phyloP scores from a whole-genome alignment of 1,139 yeast species.

The Lodderomyces orthopsilosis region DNA sequence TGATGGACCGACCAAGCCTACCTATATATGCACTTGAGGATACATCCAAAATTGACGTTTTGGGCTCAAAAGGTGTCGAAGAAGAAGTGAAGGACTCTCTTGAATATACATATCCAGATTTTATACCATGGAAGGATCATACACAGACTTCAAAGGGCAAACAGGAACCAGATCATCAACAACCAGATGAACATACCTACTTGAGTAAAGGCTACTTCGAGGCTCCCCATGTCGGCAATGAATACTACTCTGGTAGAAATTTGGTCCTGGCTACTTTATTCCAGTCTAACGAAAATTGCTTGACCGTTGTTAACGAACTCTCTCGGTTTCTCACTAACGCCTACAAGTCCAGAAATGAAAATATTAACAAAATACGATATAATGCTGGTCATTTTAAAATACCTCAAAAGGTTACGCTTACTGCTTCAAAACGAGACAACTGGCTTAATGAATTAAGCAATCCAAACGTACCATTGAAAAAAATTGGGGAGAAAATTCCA shows the following conservation, averaged over 20 bases:
- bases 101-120: conserved; percentile 62
- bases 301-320: conserved; percentile 36
- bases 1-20: conserved; percentile 35
- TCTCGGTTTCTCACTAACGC: conserved; percentile 60
- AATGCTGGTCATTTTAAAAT: conserved; percentile 60
- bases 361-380: conserved; percentile 57
- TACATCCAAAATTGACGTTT: neutral
- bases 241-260: conserved; percentile 52
- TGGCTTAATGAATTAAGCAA: conserved; percentile 84
- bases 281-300: conserved; percentile 38
- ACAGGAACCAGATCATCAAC: neutral
- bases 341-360: conserved; percentile 59
- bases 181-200: conserved; percentile 24
- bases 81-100: neutral
- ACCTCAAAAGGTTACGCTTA: conserved; percentile 85
- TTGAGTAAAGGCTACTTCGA: conserved; percentile 48
- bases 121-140: conserved; percentile 72
- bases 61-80: neutral
- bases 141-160: conserved; percentile 41
- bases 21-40: conserved; percentile 38
- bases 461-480: conserved; percentile 59
- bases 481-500: conserved; percentile 78
- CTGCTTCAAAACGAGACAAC: conserved; percentile 77
- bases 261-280: conserved; percentile 44
- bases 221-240: conserved; percentile 57